Base-by-base conservation (phyloP, 352 stramenopile genomes). In the Lagenidium giganteum region DNA sequence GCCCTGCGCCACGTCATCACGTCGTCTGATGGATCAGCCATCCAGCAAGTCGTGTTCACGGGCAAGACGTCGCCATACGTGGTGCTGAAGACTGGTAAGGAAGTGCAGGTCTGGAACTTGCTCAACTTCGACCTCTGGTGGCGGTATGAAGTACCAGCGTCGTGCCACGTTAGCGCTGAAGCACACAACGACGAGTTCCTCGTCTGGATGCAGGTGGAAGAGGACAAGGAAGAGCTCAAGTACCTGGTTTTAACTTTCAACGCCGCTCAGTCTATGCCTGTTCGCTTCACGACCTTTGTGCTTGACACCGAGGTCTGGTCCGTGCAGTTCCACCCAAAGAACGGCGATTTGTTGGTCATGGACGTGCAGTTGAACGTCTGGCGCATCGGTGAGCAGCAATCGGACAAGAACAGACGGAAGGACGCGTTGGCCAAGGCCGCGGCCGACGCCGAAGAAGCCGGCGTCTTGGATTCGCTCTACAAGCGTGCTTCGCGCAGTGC, bases 41-140 rank as follows among this genome's bases (percentile, higher is more conserved):
- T 93, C 42, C 41, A 44, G 3, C 62, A 83, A 26, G 60, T 93
- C 4, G 33, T 75, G 6, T 93, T 93, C 64, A 51, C 62, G 4
- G 72, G 75, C 20, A 42, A 47, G 16, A 76, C 60, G 13, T 78
- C 73, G 11, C 78, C 81, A 8, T 88, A 65, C 42, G 46, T 93
- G 13, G 75, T 87, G 22, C 20, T 87, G 5, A 60, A 76, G 25
- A 93, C 78, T 0, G 29, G 37, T 3, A 28, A 17, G 6, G 67
- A 87, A 27, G 49, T 93, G 8, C 80, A 93, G 46, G 70, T 90
- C 2, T 93, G 81, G 81, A 83, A 75, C 34, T 37, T 93, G 43
- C 45, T 93, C 17, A 70, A 63, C 12, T 57, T 79, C 27, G 62
- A 72, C 23, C 57, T 93, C 24, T 77, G 59, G 66, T 93, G 81